Conservation (phyloP, 2,329 filamentous ascomycete species). For the Pestalotiopsis sp. region DNA sequence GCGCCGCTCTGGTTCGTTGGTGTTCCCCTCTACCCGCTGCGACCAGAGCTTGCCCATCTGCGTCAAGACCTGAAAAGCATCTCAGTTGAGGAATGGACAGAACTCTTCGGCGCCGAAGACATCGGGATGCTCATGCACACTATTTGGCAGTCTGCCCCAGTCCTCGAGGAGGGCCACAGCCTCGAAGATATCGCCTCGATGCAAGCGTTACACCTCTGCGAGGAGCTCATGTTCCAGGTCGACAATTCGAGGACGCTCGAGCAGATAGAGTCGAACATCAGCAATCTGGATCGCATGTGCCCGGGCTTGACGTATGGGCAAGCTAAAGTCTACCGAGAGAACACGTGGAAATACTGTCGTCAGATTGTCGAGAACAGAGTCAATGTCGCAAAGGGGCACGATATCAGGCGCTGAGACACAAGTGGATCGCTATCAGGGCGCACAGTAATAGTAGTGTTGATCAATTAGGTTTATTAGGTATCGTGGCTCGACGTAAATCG, state of each 20-base stretch:
- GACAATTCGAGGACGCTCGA: background rate
- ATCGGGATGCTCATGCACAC: background rate
- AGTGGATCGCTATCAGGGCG: too few species aligned
- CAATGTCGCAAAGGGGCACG: background rate
- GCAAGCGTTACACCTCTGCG: background rate
- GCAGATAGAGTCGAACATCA: background rate
- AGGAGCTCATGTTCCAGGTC: background rate
- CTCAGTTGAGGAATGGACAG: background rate
- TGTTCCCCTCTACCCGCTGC: background rate
- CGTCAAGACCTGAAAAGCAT: background rate
- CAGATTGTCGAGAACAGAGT: background rate
- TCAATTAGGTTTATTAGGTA: background rate
- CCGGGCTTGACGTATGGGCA: background rate
- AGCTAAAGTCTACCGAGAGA: background rate
- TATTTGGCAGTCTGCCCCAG: background rate
- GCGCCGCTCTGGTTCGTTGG: background rate
- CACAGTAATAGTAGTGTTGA: background rate
- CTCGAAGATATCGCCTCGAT: background rate
- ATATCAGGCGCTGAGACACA: too few species aligned
- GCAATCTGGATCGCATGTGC: background rate
- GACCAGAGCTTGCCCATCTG: background rate
- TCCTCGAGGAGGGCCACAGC: background rate
- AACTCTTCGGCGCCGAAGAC: background rate
- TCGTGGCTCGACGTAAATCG: background rate
- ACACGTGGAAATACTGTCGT: background rate